phyloP scores from a whole-genome alignment of 78 protist genomes.

The Isochrysis galbana region DNA sequence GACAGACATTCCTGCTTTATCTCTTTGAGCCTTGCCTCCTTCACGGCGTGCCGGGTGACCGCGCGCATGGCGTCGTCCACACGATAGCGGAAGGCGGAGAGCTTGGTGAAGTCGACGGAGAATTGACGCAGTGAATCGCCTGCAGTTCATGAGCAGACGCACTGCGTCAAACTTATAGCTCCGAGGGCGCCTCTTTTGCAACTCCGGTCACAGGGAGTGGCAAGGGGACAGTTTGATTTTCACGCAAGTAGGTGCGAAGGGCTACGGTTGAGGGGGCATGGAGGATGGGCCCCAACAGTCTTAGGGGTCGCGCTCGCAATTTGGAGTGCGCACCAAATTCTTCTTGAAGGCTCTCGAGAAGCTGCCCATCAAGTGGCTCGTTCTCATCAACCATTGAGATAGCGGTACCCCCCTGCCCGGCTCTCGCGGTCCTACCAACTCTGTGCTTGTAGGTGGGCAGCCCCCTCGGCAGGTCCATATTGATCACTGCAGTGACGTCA shows the following conservation, averaged over 20 bases:
- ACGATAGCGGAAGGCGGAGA: conserved; percentile 19
- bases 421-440: conserved; percentile 62
- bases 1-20: too few relatives aligned
- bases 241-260: too few relatives aligned
- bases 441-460: conserved; percentile 31
- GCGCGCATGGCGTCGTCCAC: conserved; percentile 34
- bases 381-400: not conserved
- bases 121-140: not conserved
- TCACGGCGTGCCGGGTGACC: not conserved
- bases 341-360: not conserved
- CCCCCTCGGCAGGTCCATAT: conserved; percentile 51
- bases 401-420: conserved; percentile 28
- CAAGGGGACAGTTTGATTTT: too few relatives aligned
- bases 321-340: too few relatives aligned
- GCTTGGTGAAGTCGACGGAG: not conserved
- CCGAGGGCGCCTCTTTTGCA: too few relatives aligned
- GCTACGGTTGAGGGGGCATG: too few relatives aligned
- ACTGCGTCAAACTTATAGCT: too few relatives aligned
- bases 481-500: conserved; percentile 51
- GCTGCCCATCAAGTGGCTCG: not conserved
- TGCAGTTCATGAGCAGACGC: too few relatives aligned
- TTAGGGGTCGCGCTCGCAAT: too few relatives aligned
- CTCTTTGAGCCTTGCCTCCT: conserved; percentile 28
- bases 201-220: too few relatives aligned
- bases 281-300: too few relatives aligned